A percentile compares a stretch with the other conserved stretches of the same genome.
phyloP scores from a whole-genome alignment of 164 flowering plant genomes.

The Berberis vulgaris region DNA sequence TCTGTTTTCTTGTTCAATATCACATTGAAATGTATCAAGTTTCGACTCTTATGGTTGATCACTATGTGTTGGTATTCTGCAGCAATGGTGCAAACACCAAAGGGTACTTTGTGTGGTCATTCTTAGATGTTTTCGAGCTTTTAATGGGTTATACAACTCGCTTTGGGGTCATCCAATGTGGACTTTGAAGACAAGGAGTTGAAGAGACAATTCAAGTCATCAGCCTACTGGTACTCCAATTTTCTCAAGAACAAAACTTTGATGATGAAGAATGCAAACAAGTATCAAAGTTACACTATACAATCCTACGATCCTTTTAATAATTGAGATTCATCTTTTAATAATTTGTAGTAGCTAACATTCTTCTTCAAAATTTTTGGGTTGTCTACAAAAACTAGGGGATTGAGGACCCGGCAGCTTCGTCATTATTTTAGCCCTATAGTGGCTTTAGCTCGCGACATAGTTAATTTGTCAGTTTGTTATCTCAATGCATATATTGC shows the following conservation, averaged over 20 bases:
- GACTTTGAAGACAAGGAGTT: slow-evolving; percentile 24
- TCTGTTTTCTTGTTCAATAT: background rate
- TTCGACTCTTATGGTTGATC: background rate
- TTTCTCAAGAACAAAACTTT: slow-evolving; percentile 24
- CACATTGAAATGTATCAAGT: background rate
- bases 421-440: too few relatives aligned
- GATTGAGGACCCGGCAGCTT: too few relatives aligned
- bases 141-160: slow-evolving; percentile 23
- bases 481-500: too few relatives aligned
- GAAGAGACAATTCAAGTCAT: slow-evolving; percentile 24
- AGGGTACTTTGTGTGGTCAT: slow-evolving; percentile 48
- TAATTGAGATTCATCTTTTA: too few relatives aligned
- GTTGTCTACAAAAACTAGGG: too few relatives aligned
- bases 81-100: slow-evolving; percentile 42
- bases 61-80: background rate
- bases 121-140: slow-evolving; percentile 42
- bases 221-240: slow-evolving; percentile 33
- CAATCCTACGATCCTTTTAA: too few relatives aligned
- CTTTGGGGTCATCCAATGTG: slow-evolving; percentile 30
- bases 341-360: too few relatives aligned
- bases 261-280: background rate
- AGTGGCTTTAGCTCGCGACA: too few relatives aligned
- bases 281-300: background rate
- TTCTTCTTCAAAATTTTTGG: too few relatives aligned
- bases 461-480: too few relatives aligned